phyloP scores from a whole-genome alignment of 495 filamentous ascomycete species.

The Talaromyces proteolyticus region DNA sequence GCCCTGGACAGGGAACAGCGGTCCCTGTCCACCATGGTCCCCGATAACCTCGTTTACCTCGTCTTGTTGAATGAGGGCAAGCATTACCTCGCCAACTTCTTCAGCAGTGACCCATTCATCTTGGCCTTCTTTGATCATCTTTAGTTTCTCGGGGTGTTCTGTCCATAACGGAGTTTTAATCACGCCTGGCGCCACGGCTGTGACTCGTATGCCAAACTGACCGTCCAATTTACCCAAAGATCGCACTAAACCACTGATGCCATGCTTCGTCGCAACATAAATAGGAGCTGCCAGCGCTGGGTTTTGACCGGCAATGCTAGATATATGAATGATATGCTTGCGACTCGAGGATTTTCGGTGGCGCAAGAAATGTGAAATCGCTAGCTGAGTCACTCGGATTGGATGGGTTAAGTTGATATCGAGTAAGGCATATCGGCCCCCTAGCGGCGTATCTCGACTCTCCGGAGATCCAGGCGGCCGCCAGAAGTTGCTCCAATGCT shows the following conservation, averaged over 20 bases:
- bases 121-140: conserved; percentile 38
- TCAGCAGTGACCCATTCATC: conserved; percentile 61
- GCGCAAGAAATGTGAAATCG: conserved; percentile 50
- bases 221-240: conserved; percentile 43
- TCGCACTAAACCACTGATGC: conserved; percentile 55
- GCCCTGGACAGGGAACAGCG: conserved; percentile 28
- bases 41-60: conserved; percentile 37
- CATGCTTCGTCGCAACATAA: conserved; percentile 60
- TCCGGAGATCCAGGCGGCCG: conserved; percentile 46
- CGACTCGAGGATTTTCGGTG: conserved; percentile 19
- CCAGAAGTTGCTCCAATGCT: conserved; percentile 63
- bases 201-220: conserved; percentile 53
- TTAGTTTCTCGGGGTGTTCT: conserved; percentile 60
- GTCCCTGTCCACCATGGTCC: conserved; percentile 24
- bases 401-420: conserved; percentile 69
- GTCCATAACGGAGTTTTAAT: conserved; percentile 67
- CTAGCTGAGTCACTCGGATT: conserved; percentile 60
- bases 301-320: conserved; percentile 57
- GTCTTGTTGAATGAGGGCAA: conserved; percentile 49
- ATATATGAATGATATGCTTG: conserved; percentile 55
- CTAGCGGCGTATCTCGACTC: conserved; percentile 41
- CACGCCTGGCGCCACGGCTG: conserved; percentile 59
- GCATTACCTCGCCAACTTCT: conserved; percentile 61
- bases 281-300: conserved; percentile 43
- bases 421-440: conserved; percentile 48